Conservation (phyloP, 2,329 filamentous ascomycete genomes). For the Botrytis hyacinthi region DNA sequence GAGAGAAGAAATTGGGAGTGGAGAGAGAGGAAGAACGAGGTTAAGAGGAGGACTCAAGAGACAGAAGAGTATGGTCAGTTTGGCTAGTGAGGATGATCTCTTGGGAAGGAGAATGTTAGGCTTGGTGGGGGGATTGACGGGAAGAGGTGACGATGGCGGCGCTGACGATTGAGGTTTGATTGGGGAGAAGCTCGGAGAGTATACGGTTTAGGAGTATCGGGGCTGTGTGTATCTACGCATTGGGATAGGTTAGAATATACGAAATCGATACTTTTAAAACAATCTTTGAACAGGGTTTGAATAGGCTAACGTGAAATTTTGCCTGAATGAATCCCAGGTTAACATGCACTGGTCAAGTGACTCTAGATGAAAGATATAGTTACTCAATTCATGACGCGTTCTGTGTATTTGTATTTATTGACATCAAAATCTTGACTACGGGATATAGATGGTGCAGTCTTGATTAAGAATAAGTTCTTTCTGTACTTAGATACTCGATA, state of each 20-base stretch:
- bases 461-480: too few relatives aligned
- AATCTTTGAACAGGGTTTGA: too few relatives aligned
- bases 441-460: too few relatives aligned
- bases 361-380: too few relatives aligned
- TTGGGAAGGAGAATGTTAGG: constrained; percentile 55
- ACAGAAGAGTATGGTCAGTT: constrained; percentile 49
- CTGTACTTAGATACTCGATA: too few relatives aligned
- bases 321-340: too few relatives aligned
- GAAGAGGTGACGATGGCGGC: constrained; percentile 32
- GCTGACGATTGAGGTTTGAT: constrained; percentile 25
- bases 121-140: constrained; percentile 51
- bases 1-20: constrained; percentile 40
- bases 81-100: constrained; percentile 57
- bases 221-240: not conserved
- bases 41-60: constrained; percentile 42
- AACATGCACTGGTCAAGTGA: too few relatives aligned
- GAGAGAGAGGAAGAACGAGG: constrained; percentile 42
- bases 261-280: not conserved
- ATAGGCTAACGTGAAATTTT: too few relatives aligned
- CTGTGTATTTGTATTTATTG: too few relatives aligned
- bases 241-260: not conserved
- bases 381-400: too few relatives aligned
- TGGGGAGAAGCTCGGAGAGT: rapidly evolving
- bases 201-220: not conserved
- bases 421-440: too few relatives aligned